These are phyloP conservation scores for Wickerhamiella slavikovae DNA, from an alignment of 805 yeast genomes.

Conservation along the genomic window DNA sequence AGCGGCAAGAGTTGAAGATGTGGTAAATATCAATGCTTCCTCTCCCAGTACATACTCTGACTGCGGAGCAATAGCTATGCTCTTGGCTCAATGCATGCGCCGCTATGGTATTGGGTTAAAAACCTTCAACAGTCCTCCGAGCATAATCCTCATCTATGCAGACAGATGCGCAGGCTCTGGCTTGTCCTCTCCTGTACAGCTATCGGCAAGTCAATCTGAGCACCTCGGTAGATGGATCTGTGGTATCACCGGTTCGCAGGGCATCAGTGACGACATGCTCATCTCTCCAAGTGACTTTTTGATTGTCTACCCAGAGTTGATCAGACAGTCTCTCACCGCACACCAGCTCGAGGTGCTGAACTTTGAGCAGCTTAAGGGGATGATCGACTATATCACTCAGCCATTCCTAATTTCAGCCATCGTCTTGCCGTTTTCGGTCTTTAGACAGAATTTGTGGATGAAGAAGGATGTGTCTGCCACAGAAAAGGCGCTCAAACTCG, in stretches of 20 bases:
- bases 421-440: constrained; percentile 33
- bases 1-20: constrained; percentile 20
- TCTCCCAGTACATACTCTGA: constrained; percentile 20
- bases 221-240: constrained; percentile 51
- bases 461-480: constrained; percentile 1
- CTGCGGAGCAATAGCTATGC: constrained; percentile 38
- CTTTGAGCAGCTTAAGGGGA: constrained; percentile 42
- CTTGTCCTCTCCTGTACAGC: constrained; percentile 6
- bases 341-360: constrained; percentile 41
- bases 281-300: constrained; percentile 48
- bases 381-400: constrained; percentile 72
- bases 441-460: constrained; percentile 22
- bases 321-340: constrained; percentile 16
- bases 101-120: constrained; percentile 16
- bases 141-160: constrained; percentile 4
- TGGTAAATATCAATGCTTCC: background rate
- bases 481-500: background rate
- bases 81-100: constrained; percentile 22
- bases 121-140: constrained; percentile 2
- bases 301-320: constrained; percentile 39
- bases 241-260: constrained; percentile 63
- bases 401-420: constrained; percentile 45
- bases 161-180: constrained; percentile 7
- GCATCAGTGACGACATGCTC: constrained; percentile 69
- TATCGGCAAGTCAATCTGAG: constrained; percentile 12